Percentiles rank a stretch among this genome's conserved stretches.
These are phyloP conservation scores for Chlorella sorokiniana DNA, from an alignment of 139 green algal species.

Conservation along the genomic window DNA sequence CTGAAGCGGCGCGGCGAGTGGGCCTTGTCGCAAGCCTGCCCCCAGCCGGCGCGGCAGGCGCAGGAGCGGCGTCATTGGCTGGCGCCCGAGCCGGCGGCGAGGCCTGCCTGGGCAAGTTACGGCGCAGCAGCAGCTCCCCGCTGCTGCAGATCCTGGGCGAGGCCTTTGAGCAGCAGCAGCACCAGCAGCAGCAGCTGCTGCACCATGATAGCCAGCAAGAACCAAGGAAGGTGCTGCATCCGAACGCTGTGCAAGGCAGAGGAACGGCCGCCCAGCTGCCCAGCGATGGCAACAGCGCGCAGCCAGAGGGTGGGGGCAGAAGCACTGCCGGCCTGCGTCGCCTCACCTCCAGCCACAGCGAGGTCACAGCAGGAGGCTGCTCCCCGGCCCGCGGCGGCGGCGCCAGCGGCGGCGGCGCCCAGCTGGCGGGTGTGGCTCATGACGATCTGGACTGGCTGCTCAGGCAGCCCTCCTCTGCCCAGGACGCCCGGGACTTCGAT, in stretches of 20 bases:
- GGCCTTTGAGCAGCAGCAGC: background rate
- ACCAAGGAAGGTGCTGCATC: background rate
- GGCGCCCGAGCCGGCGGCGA: too few species aligned
- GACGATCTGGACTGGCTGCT: constrained; percentile 33
- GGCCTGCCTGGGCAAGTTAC: background rate
- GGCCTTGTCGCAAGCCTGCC: background rate
- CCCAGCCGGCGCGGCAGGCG: background rate
- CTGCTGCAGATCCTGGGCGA: background rate
- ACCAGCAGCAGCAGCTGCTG: background rate
- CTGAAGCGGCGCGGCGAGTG: background rate
- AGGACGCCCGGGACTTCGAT: constrained; percentile 13
- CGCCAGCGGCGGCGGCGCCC: background rate
- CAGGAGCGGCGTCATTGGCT: background rate
- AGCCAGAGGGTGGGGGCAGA: too few species aligned
- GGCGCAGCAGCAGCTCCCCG: constrained; percentile 19
- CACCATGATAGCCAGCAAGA: background rate
- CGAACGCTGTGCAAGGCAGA: too few species aligned
- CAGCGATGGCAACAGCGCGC: too few species aligned
- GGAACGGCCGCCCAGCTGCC: too few species aligned
- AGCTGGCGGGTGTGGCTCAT: background rate
- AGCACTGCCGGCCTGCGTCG: constrained; percentile 9
- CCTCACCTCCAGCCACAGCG: constrained; percentile 32
- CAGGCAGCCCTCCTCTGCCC: background rate
- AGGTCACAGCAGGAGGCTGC: constrained; percentile 12
- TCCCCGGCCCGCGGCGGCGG: background rate